Evolutionary conservation across 2,329 filamentous ascomycete species (phyloP), one percentile per base, ranked within the genome.

Genomic region (Xylariaceae sp.): DNA sequence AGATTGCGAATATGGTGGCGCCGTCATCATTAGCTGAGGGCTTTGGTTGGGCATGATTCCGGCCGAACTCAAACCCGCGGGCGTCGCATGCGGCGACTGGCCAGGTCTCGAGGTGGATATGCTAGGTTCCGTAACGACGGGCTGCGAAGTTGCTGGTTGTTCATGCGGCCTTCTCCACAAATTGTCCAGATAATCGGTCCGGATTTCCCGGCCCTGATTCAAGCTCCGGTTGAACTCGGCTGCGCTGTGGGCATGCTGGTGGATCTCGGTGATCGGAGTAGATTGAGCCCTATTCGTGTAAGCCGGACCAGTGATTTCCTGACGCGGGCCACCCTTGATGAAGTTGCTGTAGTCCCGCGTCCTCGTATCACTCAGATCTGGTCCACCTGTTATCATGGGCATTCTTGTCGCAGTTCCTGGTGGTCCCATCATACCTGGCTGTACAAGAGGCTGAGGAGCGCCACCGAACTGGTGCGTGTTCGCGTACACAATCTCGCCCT

Each of bases 181-280:
- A 53, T 84, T 85, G 52, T 92, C 85, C 60, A 95, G 77, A 62
- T 90, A 95, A 55, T 91, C 86, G 56, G 79, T 82, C 55, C 94
- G 87, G 72, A 88, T 86, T 40, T 84, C 84, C 55, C 92, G 86
- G 70, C 91, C 87, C 63, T 88, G 82, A 65, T 88, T 90, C 50
- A 97, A 78, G 46, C 82, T 81, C 65, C 94, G 90, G 74, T 92
- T 97, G 74, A 87, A 95, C 63, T 97, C 92, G 55, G 90, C 89
- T 19, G 92, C 87, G 60, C 95, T 89, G 49, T 89, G 84, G 31
- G 91, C 89, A 70, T 96, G 91, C 45, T 88, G 87, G 61, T 94
- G 79, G 51, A 97, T 84, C 65, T 97, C 92, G 46, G 82, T 78
- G 31, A 89, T 79, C 32, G 86, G 83, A 60, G 86, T 88, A 8